Conservation (phyloP, 345 rosid species). For the Rhodamnia argentea region DNA sequence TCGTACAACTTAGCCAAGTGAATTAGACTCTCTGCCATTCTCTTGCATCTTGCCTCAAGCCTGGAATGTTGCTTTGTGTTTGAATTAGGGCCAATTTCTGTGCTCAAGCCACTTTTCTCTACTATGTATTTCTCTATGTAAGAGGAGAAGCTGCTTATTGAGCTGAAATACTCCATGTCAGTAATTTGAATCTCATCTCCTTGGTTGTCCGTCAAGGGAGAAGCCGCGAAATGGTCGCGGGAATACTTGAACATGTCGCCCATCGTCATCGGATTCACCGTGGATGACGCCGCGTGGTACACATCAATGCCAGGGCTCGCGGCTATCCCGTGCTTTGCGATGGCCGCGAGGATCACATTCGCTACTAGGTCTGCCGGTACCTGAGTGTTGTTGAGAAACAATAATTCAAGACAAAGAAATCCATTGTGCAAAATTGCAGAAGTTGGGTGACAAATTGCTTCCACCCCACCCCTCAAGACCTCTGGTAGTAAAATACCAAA, state of each 20-base stretch:
- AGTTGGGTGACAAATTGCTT: not conserved
- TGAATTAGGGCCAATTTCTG: not conserved
- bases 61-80: not conserved
- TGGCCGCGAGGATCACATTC: constrained; percentile 13
- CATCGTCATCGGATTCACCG: constrained; percentile 2
- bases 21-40: not conserved
- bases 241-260: not conserved
- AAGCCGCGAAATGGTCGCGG: constrained; percentile 4
- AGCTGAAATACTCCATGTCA: constrained; percentile 3
- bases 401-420: not conserved
- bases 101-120: not conserved
- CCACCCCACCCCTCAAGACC: not conserved
- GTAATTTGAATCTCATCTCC: constrained; percentile 1
- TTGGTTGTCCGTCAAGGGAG: not conserved
- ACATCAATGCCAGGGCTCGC: not conserved
- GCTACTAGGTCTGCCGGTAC: constrained; percentile 22
- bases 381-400: not conserved
- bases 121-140: not conserved
- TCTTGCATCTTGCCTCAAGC: not conserved
- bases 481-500: not conserved
- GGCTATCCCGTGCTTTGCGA: constrained; percentile 16
- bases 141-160: constrained; percentile 1
- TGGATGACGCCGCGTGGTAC: constrained; percentile 16
- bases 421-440: not conserved
- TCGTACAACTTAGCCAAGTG: constrained; percentile 2